These are phyloP conservation scores for Ilyonectria robusta DNA, from an alignment of 2,329 filamentous ascomycete genomes.

Conservation along the genomic window DNA sequence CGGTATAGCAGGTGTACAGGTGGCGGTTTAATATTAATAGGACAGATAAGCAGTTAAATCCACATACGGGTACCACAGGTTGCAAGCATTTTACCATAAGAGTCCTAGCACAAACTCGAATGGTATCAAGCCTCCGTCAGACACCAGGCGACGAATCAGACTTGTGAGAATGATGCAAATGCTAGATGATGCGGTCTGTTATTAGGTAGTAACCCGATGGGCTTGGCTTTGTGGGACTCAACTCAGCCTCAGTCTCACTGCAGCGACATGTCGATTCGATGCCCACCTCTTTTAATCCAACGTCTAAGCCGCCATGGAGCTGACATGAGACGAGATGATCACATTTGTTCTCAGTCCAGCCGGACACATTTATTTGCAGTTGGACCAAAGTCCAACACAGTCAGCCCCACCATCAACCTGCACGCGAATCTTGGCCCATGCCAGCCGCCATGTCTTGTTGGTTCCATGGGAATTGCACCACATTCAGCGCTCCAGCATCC, in stretches of 20 bases:
- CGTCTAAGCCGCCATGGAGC: background rate
- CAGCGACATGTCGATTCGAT: background rate
- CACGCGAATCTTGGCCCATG: background rate
- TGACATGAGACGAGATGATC: constrained; percentile 1
- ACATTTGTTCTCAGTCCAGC: background rate
- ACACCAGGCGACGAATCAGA: no score
- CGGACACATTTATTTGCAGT: background rate
- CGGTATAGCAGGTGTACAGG: no score
- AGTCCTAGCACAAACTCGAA: no score
- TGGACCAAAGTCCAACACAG: background rate
- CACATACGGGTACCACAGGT: no score
- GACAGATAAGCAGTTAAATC: no score
- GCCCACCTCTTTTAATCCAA: background rate
- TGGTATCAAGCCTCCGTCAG: no score
- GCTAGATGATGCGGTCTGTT: no score
- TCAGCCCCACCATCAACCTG: background rate
- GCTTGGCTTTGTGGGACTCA: no score
- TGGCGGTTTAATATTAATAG: no score
- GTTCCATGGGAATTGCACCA: background rate
- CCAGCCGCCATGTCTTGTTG: background rate
- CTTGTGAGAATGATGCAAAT: no score
- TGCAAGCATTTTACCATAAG: no score
- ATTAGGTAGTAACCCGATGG: no score
- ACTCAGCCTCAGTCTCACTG: background rate
- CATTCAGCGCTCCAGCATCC: background rate